A percentile compares a stretch with the other conserved stretches of the same genome.
Evolutionary conservation across 164 flowering plant species (phyloP).

Genomic region (Piper longum): DNA sequence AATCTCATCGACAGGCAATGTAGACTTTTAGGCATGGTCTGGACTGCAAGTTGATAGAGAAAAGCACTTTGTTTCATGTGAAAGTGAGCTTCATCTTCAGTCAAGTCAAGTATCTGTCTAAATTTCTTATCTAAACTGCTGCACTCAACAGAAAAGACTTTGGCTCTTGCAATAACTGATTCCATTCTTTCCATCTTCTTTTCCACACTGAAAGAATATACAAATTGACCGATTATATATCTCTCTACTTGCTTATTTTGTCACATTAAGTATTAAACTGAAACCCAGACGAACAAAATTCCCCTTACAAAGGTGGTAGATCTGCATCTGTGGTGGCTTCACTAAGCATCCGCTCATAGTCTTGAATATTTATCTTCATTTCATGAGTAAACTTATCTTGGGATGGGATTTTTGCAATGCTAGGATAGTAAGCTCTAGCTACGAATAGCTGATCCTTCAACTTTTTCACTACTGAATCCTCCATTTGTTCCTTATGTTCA

Average conservation of each 20-base stretch:
- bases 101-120: constrained; percentile 71
- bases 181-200: constrained; percentile 50
- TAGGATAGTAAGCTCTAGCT: constrained; percentile 89
- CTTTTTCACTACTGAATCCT: constrained; percentile 63
- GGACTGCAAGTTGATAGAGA: constrained; percentile 78
- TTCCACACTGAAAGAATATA: constrained; percentile 33
- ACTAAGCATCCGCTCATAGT: constrained; percentile 73
- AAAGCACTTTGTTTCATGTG: constrained; percentile 96
- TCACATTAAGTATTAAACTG: background rate
- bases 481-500: constrained; percentile 63
- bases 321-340: constrained; percentile 71
- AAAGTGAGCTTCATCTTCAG: constrained; percentile 87
- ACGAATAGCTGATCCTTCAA: constrained; percentile 86
- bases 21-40: constrained; percentile 86
- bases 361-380: constrained; percentile 85
- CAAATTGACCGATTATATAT: background rate
- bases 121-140: constrained; percentile 87
- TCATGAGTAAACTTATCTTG: constrained; percentile 57
- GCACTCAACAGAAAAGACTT: constrained; percentile 50
- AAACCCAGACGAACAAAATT: background rate
- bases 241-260: background rate
- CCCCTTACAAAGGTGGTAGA: constrained; percentile 74
- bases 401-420: constrained; percentile 72
- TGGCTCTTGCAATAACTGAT: constrained; percentile 52
- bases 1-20: constrained; percentile 90